Percentiles rank a stretch among this genome's conserved stretches.
These are phyloP conservation scores for Botrytis porri DNA, from an alignment of 2,329 filamentous ascomycete species.

Conservation along the genomic window DNA sequence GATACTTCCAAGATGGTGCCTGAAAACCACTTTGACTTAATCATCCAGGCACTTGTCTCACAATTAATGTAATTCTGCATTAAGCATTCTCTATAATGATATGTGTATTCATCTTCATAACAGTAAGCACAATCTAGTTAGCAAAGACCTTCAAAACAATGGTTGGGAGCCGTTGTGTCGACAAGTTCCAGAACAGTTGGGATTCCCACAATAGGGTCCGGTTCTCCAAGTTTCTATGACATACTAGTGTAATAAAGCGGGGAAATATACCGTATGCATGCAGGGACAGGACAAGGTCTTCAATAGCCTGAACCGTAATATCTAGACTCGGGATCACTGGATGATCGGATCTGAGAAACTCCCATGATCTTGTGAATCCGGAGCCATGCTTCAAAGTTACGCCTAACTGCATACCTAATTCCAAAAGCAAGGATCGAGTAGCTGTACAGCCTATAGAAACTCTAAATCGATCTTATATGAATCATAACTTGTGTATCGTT, in stretches of 20 bases:
- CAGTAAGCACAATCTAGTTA: not conserved
- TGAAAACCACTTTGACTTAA: not conserved
- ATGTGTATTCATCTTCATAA: not conserved
- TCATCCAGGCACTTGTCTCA: fast-evolving
- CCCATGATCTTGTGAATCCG: not conserved
- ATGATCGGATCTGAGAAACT: not conserved
- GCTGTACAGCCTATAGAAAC: not conserved
- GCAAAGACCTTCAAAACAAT: not conserved
- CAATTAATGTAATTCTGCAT: not conserved
- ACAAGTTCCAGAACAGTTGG: not conserved
- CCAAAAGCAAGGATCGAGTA: not conserved
- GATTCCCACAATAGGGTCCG: not conserved
- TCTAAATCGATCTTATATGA: not conserved
- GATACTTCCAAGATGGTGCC: not conserved
- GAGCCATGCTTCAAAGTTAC: not conserved
- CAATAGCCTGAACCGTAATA: not conserved
- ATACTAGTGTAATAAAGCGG: not conserved
- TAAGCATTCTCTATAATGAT: not conserved
- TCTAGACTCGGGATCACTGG: not conserved
- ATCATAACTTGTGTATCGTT: not conserved
- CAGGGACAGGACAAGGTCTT: not conserved
- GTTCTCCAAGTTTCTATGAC: not conserved
- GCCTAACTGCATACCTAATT: not conserved
- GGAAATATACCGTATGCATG: not conserved
- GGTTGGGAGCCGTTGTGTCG: not conserved